phyloP scores from a whole-genome alignment of 805 yeast genomes.

The Yamadazyma nakazawae region DNA sequence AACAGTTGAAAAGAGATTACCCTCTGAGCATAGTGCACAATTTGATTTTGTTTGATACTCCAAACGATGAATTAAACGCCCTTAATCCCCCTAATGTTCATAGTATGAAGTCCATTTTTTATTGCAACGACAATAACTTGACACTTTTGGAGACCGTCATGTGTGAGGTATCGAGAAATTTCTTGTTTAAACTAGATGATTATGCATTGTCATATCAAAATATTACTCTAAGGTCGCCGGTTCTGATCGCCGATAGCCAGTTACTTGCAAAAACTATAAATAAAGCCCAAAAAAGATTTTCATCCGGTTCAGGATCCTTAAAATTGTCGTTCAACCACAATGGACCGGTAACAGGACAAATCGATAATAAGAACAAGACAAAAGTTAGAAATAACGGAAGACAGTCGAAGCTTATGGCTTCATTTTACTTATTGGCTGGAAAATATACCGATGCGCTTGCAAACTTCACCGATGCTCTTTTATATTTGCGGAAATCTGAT shows the following conservation, averaged over 20 bases:
- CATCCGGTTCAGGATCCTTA: slow-evolving; percentile 40
- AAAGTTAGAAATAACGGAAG: slow-evolving; percentile 61
- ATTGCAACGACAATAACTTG: slow-evolving; percentile 23
- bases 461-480: slow-evolving; percentile 71
- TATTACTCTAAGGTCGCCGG: slow-evolving; percentile 81
- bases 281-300: slow-evolving; percentile 40
- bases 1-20: slow-evolving; percentile 39
- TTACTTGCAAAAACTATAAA: slow-evolving; percentile 38
- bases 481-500: slow-evolving; percentile 52
- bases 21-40: slow-evolving; percentile 56
- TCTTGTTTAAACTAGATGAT: slow-evolving; percentile 59
- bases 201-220: slow-evolving; percentile 74
- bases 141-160: slow-evolving; percentile 54
- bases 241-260: slow-evolving; percentile 53
- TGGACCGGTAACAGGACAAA: slow-evolving; percentile 6
- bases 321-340: slow-evolving; percentile 25
- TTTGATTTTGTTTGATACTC: slow-evolving; percentile 52
- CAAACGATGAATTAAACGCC: slow-evolving; percentile 16
- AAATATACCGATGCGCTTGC: slow-evolving; percentile 65
- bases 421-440: slow-evolving; percentile 78
- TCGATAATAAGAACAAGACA: slow-evolving; percentile 32
- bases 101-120: slow-evolving; percentile 18
- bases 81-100: slow-evolving; percentile 17
- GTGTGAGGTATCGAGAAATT: slow-evolving; percentile 67
- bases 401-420: slow-evolving; percentile 70